Evolutionary conservation across 2,329 filamentous ascomycete genomes (phyloP), one percentile per base, ranked within the genome.

Genomic region (Aspergillus quadricinctus): DNA sequence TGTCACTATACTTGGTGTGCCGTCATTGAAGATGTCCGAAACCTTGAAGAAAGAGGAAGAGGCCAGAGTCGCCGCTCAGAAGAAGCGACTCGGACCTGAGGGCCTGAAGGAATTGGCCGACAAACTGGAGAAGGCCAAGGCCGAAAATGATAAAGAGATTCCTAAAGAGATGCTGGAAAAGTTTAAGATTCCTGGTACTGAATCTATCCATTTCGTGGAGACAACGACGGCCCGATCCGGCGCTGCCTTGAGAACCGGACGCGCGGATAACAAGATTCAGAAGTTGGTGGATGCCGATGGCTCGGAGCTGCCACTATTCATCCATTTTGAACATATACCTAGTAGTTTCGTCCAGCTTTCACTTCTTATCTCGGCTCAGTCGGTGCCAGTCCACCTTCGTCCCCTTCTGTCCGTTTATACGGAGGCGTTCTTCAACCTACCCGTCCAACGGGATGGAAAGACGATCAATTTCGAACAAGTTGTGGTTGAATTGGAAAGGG

Each of bases 251-350:
- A 81, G 84, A 60, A 77, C 92, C 50, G 92, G 92, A 0, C 76
- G 81, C 25, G 79, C 82, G 0, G 76, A 86, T 29, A 93, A 90
- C 62, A 72, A 81, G 3, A 84, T 90, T 4, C 94, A 99, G 72
- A 81, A 85, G 58, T 75, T 87, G 50, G 84, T 99, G 50, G 90
- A 97, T 69, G 78, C 81, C 14, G 84, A 90, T 43, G 80, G 82
- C 40, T 73, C 79, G 6, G 78, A 80, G 17, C 71, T 87, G n/a
- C 88, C 91, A 0, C 78, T 97, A 2, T 99, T 97, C 74, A 81
- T 99, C n/a, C 93, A 99, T 74, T 99, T 95, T 63, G 94, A 99
- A 74, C 88, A 96, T 67, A 92, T 97, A 14, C 88, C 88, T 2
- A 95, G 90, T 57, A 96, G 91, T 69, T 99, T 99, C 71, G 91